Percentiles rank a stretch among this genome's conserved stretches.
Conservation (phyloP, 306 rosid genomes). For the Cicer yamashitae region DNA sequence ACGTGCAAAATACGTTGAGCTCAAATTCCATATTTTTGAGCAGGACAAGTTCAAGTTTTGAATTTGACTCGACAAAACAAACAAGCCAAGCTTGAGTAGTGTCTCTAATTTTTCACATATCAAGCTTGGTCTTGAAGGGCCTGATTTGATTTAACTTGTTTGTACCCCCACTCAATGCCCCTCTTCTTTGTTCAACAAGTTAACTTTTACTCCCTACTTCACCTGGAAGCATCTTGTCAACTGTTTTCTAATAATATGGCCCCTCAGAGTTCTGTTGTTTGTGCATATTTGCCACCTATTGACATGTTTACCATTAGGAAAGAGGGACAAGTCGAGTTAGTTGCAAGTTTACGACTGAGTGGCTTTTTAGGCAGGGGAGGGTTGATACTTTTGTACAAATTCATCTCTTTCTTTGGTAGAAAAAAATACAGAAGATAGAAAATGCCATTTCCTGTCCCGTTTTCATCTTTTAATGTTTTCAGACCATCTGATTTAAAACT, state of each 20-base stretch:
- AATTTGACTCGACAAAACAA: not conserved
- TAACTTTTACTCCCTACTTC: not conserved
- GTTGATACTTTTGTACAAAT: slow-evolving; percentile 18
- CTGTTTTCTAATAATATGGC: slow-evolving; percentile 5
- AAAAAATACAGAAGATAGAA: not conserved
- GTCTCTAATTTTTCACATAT: not conserved
- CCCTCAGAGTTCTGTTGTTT: slow-evolving; percentile 3
- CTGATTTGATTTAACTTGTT: slow-evolving; percentile 4
- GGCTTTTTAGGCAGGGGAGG: slow-evolving; percentile 9
- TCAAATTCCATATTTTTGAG: not conserved
- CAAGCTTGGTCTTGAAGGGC: slow-evolving; percentile 17
- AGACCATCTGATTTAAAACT: slow-evolving; percentile 6
- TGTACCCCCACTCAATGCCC: not conserved
- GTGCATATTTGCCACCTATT: slow-evolving; percentile 14
- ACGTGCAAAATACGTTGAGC: not conserved
- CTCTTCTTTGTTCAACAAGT: slow-evolving; percentile 5
- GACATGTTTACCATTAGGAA: slow-evolving; percentile 26
- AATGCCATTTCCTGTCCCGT: slow-evolving; percentile 13
- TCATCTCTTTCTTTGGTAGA: not conserved
- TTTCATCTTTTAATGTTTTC: slow-evolving; percentile 32
- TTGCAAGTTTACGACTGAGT: slow-evolving; percentile 14
- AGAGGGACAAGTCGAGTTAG: slow-evolving; percentile 28
- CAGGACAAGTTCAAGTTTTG: too few species aligned
- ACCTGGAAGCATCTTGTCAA: slow-evolving; percentile 24
- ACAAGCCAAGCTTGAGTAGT: not conserved